A percentile compares a stretch with the other conserved stretches of the same genome.
Evolutionary conservation across 1,284 basidiomycete species (phyloP).

Genomic region (Cryptococcus sp.): DNA sequence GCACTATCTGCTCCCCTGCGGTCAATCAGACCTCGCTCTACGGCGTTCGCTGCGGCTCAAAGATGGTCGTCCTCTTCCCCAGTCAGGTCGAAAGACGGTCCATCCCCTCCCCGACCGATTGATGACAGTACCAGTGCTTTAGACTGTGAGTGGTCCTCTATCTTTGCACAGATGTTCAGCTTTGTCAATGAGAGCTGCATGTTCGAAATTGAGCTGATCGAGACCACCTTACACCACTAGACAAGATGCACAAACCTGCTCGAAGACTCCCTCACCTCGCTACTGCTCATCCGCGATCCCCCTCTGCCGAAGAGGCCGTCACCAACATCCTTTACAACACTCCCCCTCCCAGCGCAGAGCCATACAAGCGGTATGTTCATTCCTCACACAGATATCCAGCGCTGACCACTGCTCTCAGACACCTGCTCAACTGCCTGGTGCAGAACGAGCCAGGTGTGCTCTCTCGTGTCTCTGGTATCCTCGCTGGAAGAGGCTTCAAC

Average conservation of each 20-base stretch:
- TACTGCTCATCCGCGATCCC: constrained; percentile 39
- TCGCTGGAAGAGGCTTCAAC: constrained; percentile 97
- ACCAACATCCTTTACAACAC: constrained; percentile 96
- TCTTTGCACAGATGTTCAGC: too few relatives aligned
- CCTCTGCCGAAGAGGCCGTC: constrained; percentile 85
- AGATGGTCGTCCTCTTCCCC: constrained; percentile 26
- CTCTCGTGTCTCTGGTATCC: constrained; percentile 94
- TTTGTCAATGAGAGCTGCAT: too few relatives aligned
- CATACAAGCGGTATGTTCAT: constrained; percentile 80
- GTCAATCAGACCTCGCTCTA: constrained; percentile 5
- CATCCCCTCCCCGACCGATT: constrained; percentile 57
- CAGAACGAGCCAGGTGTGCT: constrained; percentile 99
- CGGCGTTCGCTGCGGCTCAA: constrained; percentile 5
- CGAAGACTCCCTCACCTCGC: constrained; percentile 46
- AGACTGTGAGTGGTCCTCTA: constrained; percentile 74
- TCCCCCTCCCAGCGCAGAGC: constrained; percentile 85
- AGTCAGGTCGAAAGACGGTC: constrained; percentile 17
- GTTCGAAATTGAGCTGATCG: too few relatives aligned
- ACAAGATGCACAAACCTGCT: constrained; percentile 50
- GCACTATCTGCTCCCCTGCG: constrained; percentile 18
- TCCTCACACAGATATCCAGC: not conserved
- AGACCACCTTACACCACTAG: too few relatives aligned
- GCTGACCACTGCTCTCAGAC: constrained; percentile 58
- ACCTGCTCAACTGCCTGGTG: constrained; percentile 96
- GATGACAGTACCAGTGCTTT: constrained; percentile 91